These are phyloP conservation scores for Crithidia thermophila DNA, from an alignment of 208 protist species.

Conservation along the genomic window DNA sequence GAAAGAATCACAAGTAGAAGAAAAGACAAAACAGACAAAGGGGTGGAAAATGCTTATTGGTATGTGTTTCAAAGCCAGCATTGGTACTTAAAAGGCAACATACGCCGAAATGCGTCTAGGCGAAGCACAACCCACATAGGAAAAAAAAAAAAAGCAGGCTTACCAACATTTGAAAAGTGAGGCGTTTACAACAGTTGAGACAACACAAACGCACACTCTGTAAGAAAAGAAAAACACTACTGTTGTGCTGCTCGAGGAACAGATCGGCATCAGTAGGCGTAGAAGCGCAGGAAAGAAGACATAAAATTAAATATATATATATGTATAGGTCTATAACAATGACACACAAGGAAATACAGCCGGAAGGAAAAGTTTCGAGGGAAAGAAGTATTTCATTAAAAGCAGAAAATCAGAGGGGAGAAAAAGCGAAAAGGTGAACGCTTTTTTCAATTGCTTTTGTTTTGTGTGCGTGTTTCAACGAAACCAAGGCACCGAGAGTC, in stretches of 20 bases:
- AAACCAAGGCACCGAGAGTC: too few species aligned
- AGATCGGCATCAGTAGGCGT: background rate
- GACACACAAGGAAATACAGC: too few species aligned
- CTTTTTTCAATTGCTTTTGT: too few species aligned
- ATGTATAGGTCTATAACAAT: too few species aligned
- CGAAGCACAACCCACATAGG: background rate
- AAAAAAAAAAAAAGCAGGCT: slow-evolving; percentile 3
- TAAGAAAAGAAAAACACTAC: background rate
- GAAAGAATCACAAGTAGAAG: background rate
- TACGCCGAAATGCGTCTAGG: background rate
- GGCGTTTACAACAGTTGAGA: too few species aligned
- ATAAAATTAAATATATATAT: background rate
- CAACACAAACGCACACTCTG: background rate
- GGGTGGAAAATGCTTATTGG: too few species aligned
- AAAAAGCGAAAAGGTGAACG: background rate
- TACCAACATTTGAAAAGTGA: too few species aligned
- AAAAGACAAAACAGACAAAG: background rate
- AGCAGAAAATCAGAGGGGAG: background rate
- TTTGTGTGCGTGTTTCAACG: too few species aligned
- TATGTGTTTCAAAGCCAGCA: too few species aligned
- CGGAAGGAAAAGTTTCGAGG: too few species aligned
- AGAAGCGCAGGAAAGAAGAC: background rate
- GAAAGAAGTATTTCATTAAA: too few species aligned
- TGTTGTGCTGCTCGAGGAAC: background rate
- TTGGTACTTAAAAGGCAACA: background rate